These are phyloP conservation scores for Microcyclosporella mali DNA, from an alignment of 2,329 filamentous ascomycete species.

Conservation along the genomic window DNA sequence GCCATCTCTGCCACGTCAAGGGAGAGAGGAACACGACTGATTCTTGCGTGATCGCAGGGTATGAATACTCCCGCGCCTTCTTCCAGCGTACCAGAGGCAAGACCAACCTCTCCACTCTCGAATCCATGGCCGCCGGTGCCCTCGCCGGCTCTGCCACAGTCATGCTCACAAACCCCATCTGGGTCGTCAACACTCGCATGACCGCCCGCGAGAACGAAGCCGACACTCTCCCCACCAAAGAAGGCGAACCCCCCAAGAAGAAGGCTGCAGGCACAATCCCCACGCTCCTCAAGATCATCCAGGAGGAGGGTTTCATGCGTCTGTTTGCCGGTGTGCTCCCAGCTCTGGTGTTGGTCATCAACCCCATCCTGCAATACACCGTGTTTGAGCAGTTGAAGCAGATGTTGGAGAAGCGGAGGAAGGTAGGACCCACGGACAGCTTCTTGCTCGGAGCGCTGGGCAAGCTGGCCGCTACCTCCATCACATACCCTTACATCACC, in stretches of 20 bases:
- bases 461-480: conserved; percentile 86
- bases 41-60: conserved; percentile 49
- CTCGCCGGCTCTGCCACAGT: conserved; percentile 92
- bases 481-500: conserved; percentile 98
- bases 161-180: conserved; percentile 95
- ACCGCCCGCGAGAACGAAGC: conserved; percentile 71
- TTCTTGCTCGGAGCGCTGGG: conserved; percentile 89
- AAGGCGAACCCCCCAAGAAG: conserved; percentile 37
- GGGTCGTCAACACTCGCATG: conserved; percentile 98
- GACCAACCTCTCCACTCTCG: conserved; percentile 78
- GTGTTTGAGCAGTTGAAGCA: conserved; percentile 99
- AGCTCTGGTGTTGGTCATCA: conserved; percentile 89
- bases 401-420: conserved; percentile 65
- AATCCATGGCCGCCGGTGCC: conserved; percentile 92
- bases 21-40: not conserved
- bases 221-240: conserved; percentile 31
- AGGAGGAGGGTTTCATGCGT: conserved; percentile 74
- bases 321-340: conserved; percentile 91
- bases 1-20: conserved; percentile 9
- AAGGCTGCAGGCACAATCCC: conserved; percentile 67
- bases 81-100: conserved; percentile 73
- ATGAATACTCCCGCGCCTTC: conserved; percentile 87
- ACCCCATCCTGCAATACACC: conserved; percentile 97
- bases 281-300: conserved; percentile 73
- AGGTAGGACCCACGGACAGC: conserved; percentile 76